Percentiles rank a stretch among this genome's conserved stretches.
These are phyloP conservation scores for Ascoidea asiatica DNA, from an alignment of 805 yeast genomes.

Conservation along the genomic window DNA sequence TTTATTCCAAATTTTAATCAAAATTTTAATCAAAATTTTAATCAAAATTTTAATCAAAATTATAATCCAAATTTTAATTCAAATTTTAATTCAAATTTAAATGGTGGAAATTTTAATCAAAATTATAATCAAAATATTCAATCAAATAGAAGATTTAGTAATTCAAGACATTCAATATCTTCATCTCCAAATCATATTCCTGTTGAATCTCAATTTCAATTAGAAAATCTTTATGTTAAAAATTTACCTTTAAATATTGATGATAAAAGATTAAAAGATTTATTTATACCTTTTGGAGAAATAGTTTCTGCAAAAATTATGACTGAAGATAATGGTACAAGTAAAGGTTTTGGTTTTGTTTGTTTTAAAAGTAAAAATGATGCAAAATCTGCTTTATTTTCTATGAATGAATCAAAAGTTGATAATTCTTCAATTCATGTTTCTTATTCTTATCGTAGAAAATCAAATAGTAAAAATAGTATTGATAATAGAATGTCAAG, in stretches of 20 bases:
- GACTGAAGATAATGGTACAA: conserved; percentile 27
- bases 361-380: conserved; percentile 53
- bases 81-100: neutral
- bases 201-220: conserved; percentile 37
- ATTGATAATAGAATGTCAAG: conserved; percentile 13
- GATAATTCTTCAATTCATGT: conserved; percentile 45
- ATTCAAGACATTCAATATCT: conserved; percentile 3
- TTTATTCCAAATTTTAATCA: neutral
- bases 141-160: neutral
- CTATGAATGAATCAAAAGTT: conserved; percentile 41
- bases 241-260: conserved; percentile 41
- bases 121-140: neutral
- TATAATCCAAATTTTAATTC: neutral
- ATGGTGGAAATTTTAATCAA: too few relatives aligned
- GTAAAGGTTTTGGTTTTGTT: conserved; percentile 70
- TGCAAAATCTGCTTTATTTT: conserved; percentile 58
- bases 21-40: neutral
- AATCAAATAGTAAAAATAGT: conserved; percentile 40
- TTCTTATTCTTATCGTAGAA: conserved; percentile 49
- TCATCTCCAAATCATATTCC: conserved; percentile 22
- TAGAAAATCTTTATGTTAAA: conserved; percentile 61
- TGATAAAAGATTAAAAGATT: conserved; percentile 34
- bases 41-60: too few relatives aligned
- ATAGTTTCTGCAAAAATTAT: conserved; percentile 44
- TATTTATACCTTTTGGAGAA: conserved; percentile 34